Percentiles rank a stretch among this genome's conserved stretches.
Conservation (phyloP, 257 asterid genomes). For the Ajuga chamaepitys region DNA sequence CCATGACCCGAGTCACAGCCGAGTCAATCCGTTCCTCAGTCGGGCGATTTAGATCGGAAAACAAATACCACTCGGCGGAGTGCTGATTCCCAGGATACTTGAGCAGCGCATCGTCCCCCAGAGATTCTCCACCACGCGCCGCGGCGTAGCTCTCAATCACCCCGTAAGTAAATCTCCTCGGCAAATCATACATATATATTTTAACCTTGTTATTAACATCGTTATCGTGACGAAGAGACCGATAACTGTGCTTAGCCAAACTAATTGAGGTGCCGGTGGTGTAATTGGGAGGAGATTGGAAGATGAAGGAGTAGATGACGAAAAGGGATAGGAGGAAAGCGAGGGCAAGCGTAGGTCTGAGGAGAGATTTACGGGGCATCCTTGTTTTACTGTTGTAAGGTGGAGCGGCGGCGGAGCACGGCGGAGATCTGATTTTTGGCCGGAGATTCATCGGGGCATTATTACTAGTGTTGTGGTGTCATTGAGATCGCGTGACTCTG, state of each 20-base stretch:
- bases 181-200: constrained; percentile 74
- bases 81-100: constrained; percentile 98
- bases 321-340: constrained; percentile 39
- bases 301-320: constrained; percentile 48
- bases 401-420: constrained; percentile 7
- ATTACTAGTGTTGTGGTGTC: not conserved
- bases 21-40: constrained; percentile 35
- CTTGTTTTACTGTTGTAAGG: constrained; percentile 19
- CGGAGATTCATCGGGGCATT: constrained; percentile 36
- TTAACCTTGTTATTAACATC: constrained; percentile 19
- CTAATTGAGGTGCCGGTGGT: constrained; percentile 7
- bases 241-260: not conserved
- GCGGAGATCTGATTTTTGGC: constrained; percentile 45
- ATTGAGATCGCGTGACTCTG: not conserved
- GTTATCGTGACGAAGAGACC: not conserved
- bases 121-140: constrained; percentile 55
- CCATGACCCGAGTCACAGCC: constrained; percentile 42
- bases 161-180: constrained; percentile 78
- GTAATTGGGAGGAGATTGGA: constrained; percentile 30
- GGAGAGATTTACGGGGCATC: constrained; percentile 56
- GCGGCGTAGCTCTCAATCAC: constrained; percentile 82
- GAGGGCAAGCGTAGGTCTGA: constrained; percentile 51
- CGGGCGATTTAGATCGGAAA: constrained; percentile 54
- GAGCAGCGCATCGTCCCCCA: constrained; percentile 37
- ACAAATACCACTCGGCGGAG: constrained; percentile 90